Percentiles rank a stretch among this genome's conserved stretches.
Evolutionary conservation across 441 rosid species (phyloP).

Genomic region (Geranium incanum): DNA sequence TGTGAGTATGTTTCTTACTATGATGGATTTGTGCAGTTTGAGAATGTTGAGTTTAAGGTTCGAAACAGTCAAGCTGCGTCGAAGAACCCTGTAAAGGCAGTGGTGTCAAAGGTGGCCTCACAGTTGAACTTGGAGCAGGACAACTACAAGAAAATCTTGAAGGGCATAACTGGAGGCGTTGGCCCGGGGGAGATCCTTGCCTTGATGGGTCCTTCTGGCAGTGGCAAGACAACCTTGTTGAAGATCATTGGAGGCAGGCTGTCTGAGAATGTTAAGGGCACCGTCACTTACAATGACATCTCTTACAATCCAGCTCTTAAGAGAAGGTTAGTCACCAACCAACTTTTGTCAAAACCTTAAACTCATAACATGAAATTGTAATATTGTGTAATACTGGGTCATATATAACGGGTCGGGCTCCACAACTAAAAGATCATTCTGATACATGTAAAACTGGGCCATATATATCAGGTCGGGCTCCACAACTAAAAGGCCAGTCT

Average conservation of each 20-base stretch:
- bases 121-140: conserved; percentile 47
- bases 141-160: conserved; percentile 63
- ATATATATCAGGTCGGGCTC: no score
- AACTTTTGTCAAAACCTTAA: no score
- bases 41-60: conserved; percentile 77
- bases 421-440: no score
- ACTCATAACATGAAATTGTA: no score
- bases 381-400: no score
- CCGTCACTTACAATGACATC: conserved; percentile 66
- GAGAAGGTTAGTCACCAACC: conserved; percentile 39
- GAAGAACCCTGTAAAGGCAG: conserved; percentile 51
- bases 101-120: conserved; percentile 59
- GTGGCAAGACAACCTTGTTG: conserved; percentile 86
- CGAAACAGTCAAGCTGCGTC: conserved; percentile 35
- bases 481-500: no score
- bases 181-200: conserved; percentile 93
- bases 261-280: conserved; percentile 58
- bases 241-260: conserved; percentile 86
- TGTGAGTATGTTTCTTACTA: neutral
- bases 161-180: conserved; percentile 85
- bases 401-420: no score
- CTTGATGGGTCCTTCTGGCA: conserved; percentile 97
- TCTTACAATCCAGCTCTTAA: conserved; percentile 63
- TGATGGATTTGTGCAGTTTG: conserved; percentile 41
- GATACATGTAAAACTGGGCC: no score